Evolutionary conservation across 108 stramenopile genomes (phyloP).

Genomic region (Aureococcus anophagefferens): DNA sequence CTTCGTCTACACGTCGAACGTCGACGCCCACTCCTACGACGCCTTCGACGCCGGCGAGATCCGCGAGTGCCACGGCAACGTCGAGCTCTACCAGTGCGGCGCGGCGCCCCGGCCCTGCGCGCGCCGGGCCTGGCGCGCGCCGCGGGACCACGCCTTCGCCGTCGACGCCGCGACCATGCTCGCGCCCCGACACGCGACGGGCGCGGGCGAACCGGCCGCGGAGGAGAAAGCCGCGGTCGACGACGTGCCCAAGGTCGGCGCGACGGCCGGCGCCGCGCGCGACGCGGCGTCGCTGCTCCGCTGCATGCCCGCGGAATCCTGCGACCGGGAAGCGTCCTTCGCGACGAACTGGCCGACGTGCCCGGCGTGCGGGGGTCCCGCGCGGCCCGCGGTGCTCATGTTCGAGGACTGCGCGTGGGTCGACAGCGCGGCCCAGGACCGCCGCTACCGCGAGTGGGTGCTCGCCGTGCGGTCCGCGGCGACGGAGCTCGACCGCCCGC

Average conservation of each 20-base stretch:
- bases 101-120: slow-evolving; percentile 8
- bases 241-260: slow-evolving; percentile 11
- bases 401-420: slow-evolving; percentile 25
- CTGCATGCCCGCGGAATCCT: slow-evolving; percentile 13
- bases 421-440: background rate
- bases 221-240: slow-evolving; percentile 7
- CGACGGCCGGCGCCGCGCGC: background rate
- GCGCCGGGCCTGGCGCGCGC: background rate
- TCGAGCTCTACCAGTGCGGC: slow-evolving; percentile 33
- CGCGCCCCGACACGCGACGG: background rate
- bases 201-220: background rate
- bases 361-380: slow-evolving; percentile 24
- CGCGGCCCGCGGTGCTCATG: slow-evolving; percentile 35
- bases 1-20: slow-evolving; percentile 41
- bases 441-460: background rate
- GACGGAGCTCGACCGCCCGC: background rate
- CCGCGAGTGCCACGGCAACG: slow-evolving; percentile 35
- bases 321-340: background rate
- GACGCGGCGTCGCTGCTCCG: background rate
- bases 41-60: slow-evolving; percentile 37
- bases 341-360: slow-evolving; percentile 29
- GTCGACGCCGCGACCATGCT: background rate
- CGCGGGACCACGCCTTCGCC: background rate
- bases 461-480: background rate
- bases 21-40: slow-evolving; percentile 38